Percentiles rank a stretch among this genome's conserved stretches.
Conservation (phyloP, 495 filamentous ascomycete species). For the Lophiotrema nucula region DNA sequence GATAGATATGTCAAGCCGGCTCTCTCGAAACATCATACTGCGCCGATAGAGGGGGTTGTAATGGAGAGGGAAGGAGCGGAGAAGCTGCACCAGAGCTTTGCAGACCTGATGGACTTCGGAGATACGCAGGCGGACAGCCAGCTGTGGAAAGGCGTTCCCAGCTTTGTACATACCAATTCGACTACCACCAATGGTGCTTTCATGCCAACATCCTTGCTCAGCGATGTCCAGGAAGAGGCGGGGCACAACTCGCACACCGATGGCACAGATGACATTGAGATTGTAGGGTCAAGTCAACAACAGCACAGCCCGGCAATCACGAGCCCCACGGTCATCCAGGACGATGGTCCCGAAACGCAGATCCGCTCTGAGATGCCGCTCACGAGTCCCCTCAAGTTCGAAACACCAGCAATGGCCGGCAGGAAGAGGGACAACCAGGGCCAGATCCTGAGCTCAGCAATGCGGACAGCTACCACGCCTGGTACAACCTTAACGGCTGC, state of each 20-base stretch:
- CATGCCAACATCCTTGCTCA: conserved; percentile 1
- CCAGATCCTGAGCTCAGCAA: conserved; percentile 38
- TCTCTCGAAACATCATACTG: conserved; percentile 16
- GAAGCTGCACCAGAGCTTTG: conserved; percentile 18
- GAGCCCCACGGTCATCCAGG: conserved; percentile 21
- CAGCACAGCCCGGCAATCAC: conserved; percentile 13
- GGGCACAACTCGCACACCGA: conserved; percentile 7
- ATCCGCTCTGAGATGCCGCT: neutral
- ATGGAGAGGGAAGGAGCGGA: conserved; percentile 6
- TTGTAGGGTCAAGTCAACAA: conserved; percentile 9
- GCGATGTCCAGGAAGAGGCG: neutral
- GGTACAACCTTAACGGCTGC: conserved; percentile 34
- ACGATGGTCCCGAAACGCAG: conserved; percentile 25
- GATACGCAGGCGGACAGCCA: conserved; percentile 45
- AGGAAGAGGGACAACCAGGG: conserved; percentile 39
- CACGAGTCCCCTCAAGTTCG: conserved; percentile 33
- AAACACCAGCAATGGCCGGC: conserved; percentile 40
- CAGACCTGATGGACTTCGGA: conserved; percentile 25
- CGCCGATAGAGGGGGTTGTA: conserved; percentile 11
- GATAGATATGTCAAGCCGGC: conserved; percentile 20
- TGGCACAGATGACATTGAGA: conserved; percentile 16
- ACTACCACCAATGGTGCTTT: neutral
- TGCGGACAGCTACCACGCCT: conserved; percentile 36
- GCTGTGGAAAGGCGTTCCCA: conserved; percentile 40
- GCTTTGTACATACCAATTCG: conserved; percentile 5